Evolutionary conservation across 768 basidiomycete genomes (phyloP), one percentile per base, ranked within the genome.

Genomic region (Leccinum variicolor): DNA sequence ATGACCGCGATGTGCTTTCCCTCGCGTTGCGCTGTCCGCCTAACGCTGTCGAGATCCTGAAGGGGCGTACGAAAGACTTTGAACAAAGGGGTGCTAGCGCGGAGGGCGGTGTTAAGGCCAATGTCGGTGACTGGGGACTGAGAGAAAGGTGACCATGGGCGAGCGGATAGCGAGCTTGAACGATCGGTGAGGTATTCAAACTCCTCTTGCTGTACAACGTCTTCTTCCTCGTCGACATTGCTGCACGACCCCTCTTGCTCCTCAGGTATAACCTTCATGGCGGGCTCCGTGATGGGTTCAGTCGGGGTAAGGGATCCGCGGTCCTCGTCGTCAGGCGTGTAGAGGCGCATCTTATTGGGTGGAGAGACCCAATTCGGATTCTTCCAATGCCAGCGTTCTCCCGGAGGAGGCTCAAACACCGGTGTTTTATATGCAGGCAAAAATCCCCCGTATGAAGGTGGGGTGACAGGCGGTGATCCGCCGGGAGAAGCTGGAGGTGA

Each of bases 281-380:
- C 45, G 14, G 57, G 61, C 28, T 73, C 71, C 8, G 64, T 66
- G 47, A 69, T 41, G 34, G 59, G 73, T 55, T 72, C 71, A 3
- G 71, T 72, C 3, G 71, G 73, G 5, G 71, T 34, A 39, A 72
- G 67, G 10, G 71, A 72, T 9, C 43, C 61, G 19, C 61, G 59
- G 14, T 68, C 70, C 13, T 56, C 39, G 4, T 66, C 60, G n/a
- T 57, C 60, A 6, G 65, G 71, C 25, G 60, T 67, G 34, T 66
- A 54, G 13, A 63, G 41, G 19, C 66, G 69, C 61, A 53, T 60
- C 47, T 71, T 70, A 29, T 54, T 67, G 36, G 71, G 69, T 1
- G 71, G 71, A 26, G 71, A 74, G 28, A 68, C 57, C 71, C 71
- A 72, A 33, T 72, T 72, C 3, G 71, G 71, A 53, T 72, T 72